Percentiles rank a stretch among this genome's conserved stretches.
These are phyloP conservation scores for Coprinellus micaceus DNA, from an alignment of 768 basidiomycete genomes.

Conservation along the genomic window DNA sequence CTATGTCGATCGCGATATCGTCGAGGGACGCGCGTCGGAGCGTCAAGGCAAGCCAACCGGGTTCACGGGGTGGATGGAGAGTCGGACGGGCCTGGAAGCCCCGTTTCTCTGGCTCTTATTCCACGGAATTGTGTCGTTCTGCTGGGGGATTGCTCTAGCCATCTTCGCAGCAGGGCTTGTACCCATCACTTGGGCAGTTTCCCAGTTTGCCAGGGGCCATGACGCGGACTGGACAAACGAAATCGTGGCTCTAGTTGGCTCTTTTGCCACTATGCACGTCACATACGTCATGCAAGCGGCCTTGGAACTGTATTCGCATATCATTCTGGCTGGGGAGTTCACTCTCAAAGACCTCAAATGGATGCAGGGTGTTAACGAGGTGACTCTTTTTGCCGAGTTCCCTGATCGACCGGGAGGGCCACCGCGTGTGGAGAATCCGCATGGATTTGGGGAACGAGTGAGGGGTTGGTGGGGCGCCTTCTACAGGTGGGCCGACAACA, in stretches of 20 bases:
- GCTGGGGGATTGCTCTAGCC: conserved; percentile 1
- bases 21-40: too few species aligned
- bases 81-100: background rate
- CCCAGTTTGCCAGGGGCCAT: background rate
- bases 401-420: background rate
- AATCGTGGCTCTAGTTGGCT: background rate
- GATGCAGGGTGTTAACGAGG: background rate
- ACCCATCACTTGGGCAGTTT: background rate
- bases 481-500: background rate
- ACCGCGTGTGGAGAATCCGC: background rate
- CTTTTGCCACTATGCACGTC: background rate
- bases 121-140: background rate
- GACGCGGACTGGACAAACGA: background rate
- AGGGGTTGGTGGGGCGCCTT: background rate
- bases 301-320: background rate
- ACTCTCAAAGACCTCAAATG: background rate
- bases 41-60: too few species aligned
- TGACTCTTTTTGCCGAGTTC: background rate
- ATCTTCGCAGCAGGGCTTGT: background rate
- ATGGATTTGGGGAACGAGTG: background rate
- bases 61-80: background rate
- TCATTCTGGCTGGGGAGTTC: background rate
- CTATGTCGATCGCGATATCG: too few species aligned
- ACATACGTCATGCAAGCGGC: background rate
- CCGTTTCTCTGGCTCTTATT: background rate